Base-by-base conservation (phyloP, 768 basidiomycete genomes). In the Termitomyces sp. region DNA sequence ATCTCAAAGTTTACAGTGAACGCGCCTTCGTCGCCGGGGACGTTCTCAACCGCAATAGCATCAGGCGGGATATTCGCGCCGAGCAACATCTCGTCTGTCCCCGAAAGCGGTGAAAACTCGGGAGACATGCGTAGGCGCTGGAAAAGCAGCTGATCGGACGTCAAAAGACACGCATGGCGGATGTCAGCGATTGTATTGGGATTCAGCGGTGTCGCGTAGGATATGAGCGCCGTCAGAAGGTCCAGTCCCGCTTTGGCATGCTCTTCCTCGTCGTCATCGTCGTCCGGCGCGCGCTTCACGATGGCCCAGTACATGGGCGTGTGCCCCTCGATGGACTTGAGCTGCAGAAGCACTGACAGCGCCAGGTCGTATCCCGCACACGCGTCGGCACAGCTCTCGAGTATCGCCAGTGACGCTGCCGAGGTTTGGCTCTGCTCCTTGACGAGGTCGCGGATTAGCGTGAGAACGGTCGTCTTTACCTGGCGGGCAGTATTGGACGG, bases 231-330 rank as follows among this genome's bases (percentile, higher is more conserved):
- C 10, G 79, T 77, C 20, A 83, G 68, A 4, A 88, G 67, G 60
- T 80, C 78, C 1, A 73, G 72, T 12, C 71, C 65, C 20, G 67
- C 64, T 3, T 62, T 54, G 13, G 56, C 65, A 18, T 70, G 70
- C n/a, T 69, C 66, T 24, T 73, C 68, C 1, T 67, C 66, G 38
- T 79, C 68, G 1, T 67, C n/a, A n/a, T n/a, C 66, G 35, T 79
- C 76, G 26, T 26, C 26, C 6, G 74, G 66, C 0, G 77, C 77
- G 3, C 78, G 79, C 56, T 86, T 87, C 24, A 90, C 70, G 61
- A 90, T 82, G 0, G 83, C 84, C 89, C 89, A 90, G 65, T 90
- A 90, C 3, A 90, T 61, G 0, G 86, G 84, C 0, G 84, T 83
- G 63, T 84, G 86, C 0, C 73, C 75, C 63, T 89, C 88, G 38